Evolutionary conservation across 164 flowering plant genomes (phyloP).

Genomic region (Hamamelis virginiana): DNA sequence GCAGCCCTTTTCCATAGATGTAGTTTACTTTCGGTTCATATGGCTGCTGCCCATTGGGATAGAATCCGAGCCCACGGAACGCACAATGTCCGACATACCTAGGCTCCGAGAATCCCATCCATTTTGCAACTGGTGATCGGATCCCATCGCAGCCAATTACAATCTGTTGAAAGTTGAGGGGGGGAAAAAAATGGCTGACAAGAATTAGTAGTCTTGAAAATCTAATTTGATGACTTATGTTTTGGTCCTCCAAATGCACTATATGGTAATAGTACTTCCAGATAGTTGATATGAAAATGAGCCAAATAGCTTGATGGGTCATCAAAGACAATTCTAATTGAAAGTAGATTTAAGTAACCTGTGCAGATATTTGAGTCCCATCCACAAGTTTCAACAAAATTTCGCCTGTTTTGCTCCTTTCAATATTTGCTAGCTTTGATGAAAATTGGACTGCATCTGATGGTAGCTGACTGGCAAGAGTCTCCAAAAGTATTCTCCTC

Average conservation of each 20-base stretch:
- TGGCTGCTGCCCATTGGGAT: constrained; percentile 73
- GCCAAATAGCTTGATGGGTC: too few relatives aligned
- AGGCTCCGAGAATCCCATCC: constrained; percentile 92
- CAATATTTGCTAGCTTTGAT: constrained; percentile 61
- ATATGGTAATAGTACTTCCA: too few relatives aligned
- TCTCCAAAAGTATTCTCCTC: constrained; percentile 71
- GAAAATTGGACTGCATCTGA: constrained; percentile 54
- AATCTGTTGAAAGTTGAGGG: constrained; percentile 44
- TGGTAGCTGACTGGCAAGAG: constrained; percentile 76
- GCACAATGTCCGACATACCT: constrained; percentile 85
- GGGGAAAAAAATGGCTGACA: too few relatives aligned
- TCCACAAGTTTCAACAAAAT: constrained; percentile 58
- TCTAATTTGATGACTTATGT: too few relatives aligned
- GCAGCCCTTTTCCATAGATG: constrained; percentile 81
- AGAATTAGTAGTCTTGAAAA: too few relatives aligned
- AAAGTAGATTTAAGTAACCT: constrained; percentile 35
- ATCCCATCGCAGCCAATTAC: constrained; percentile 92
- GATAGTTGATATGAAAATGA: too few relatives aligned
- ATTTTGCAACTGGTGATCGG: constrained; percentile 79
- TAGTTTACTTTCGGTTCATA: constrained; percentile 66
- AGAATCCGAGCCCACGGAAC: constrained; percentile 79
- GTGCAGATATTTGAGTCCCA: constrained; percentile 57
- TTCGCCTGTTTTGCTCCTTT: constrained; percentile 37
- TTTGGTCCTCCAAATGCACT: too few relatives aligned
- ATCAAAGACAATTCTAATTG: not conserved